These are phyloP conservation scores for Microbotryum silenes-acaulis DNA, from an alignment of 1,284 basidiomycete species.

Conservation along the genomic window DNA sequence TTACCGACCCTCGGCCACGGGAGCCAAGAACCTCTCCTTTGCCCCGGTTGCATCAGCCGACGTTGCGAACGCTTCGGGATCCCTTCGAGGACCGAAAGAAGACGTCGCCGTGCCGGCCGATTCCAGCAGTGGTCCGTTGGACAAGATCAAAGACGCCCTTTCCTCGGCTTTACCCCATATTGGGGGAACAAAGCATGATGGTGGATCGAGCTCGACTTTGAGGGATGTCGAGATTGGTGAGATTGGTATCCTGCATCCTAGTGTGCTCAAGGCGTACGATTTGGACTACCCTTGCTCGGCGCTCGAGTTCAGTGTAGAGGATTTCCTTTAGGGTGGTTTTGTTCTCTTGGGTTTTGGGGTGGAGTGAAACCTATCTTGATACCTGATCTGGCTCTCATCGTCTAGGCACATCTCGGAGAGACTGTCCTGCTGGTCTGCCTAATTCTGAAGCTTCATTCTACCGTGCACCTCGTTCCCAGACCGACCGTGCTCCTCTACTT, in stretches of 20 bases:
- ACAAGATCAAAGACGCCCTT: slow-evolving; percentile 43
- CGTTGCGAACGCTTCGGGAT: slow-evolving; percentile 33
- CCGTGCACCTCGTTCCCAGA: no score
- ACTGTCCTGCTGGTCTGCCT: background rate
- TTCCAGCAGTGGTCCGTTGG: slow-evolving; percentile 35
- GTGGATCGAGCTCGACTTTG: slow-evolving; percentile 26
- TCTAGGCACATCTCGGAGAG: no score
- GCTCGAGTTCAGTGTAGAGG: slow-evolving; percentile 87
- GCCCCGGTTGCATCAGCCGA: slow-evolving; percentile 27
- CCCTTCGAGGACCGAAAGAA: slow-evolving; percentile 43
- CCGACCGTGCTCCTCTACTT: background rate
- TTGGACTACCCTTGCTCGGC: slow-evolving; percentile 92
- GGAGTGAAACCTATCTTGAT: no score
- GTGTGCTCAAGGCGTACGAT: slow-evolving; percentile 84
- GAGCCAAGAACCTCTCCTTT: slow-evolving; percentile 24
- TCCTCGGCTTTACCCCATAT: slow-evolving; percentile 27
- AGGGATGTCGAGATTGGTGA: slow-evolving; percentile 68
- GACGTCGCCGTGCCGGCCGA: slow-evolving; percentile 31
- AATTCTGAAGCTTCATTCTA: background rate
- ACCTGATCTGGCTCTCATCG: no score
- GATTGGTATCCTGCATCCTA: slow-evolving; percentile 82
- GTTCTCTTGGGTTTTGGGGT: background rate
- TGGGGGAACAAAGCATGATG: no score
- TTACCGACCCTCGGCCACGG: slow-evolving; percentile 55
- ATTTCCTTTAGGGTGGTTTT: slow-evolving; percentile 60